Evolutionary conservation across 148 eudicot genomes (phyloP), one percentile per base, ranked within the genome.

Genomic region (Selenicereus undatus): DNA sequence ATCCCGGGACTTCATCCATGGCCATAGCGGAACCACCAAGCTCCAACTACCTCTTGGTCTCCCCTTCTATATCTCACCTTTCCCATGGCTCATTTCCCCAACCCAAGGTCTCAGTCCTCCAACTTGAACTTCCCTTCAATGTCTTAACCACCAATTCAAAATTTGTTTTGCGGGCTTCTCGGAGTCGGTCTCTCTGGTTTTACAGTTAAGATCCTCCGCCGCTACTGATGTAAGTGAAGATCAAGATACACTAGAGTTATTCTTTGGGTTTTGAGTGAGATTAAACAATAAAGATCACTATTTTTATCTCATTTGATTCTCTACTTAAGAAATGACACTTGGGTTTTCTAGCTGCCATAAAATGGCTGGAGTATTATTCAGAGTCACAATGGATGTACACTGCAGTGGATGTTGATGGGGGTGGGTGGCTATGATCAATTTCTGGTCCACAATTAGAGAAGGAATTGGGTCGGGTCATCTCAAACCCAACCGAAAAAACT

Each of bases 1-100:
- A 85, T 11, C 93, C 93, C 17, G 90, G 90, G 21, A 90, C 86
- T 71, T 79, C 82, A 69, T 78, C 84, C 84, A 82, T 75, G 14
- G 13, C 65, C 58, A 21, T 72, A 42, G 42, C 18, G 22, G 32
- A 66, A 27, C 71, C 36, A 27, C 52, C 24, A 72, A 72, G 51
- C 52, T 3, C 10, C 43, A 64, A 64, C 68, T 20, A 5, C 26
- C 48, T 7, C 45, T 22, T 9, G 9, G 3, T 22, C 42, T 20
- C 12, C 48, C 26, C 48, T 24, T 39, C 51, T 26, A n/a, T 64
- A 35, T 71, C 48, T 32, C n/a, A 16, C 18, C 50, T 39, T 39
- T 10, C 27, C 36, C 35, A 66, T 66, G 35, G 9, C 71, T 66
- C 71, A 66, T 66, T 17, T 66, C 16, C 32, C 71, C 30, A 27